Evolutionary conservation across 1,284 basidiomycete species (phyloP), one percentile per base, ranked within the genome.

Genomic region (Volvariella volvacea): DNA sequence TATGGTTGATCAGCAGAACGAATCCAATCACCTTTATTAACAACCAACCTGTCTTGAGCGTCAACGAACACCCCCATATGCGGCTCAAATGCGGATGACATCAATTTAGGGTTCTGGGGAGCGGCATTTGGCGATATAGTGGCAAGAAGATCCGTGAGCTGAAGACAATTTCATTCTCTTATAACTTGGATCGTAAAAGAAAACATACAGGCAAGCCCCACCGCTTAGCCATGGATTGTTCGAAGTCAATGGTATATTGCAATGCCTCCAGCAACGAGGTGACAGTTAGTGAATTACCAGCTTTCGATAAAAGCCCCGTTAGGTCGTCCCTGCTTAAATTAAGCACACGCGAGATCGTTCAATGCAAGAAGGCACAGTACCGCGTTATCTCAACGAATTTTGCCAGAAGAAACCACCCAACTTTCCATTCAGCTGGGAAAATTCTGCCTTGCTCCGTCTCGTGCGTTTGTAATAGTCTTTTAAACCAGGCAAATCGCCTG

Each of bases 61-160:
- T 97, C 92, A 43, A 98, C 87, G 58, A 94, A 99, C 34, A 99
- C 79, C 31, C 80, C 76, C 69, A 98, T 91, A 60, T 97, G 89
- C 0, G 88, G 78, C 50, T 96, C 92, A 58, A 98, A 99, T 7
- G 90, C 83, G 19, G 85, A 77, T 0, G 91, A 88, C 41, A 97
- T 89, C 0, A 83, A 70, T 57, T 81, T 82, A 31, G 71, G 64
- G 6, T 71, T 61, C 32, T 76, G 65, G 25, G 25, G 12, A 4
- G 76, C 66, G 33, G 73, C 65, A 2, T 71, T 61, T 8, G 71
- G 64, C 32, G 76, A 66, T 2, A 73, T 70, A 2, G 65, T 62
- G 41, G 72, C 73, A n/a, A 87, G 60, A 36, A 88, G 80, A 14
- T 82, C 78, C 46, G 71, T 66, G 38, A 86, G 68, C 80, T 83